Evolutionary conservation across 1,139 yeast species (phyloP), one percentile per base, ranked within the genome.

Genomic region (Scheffersomyces quercinus): DNA sequence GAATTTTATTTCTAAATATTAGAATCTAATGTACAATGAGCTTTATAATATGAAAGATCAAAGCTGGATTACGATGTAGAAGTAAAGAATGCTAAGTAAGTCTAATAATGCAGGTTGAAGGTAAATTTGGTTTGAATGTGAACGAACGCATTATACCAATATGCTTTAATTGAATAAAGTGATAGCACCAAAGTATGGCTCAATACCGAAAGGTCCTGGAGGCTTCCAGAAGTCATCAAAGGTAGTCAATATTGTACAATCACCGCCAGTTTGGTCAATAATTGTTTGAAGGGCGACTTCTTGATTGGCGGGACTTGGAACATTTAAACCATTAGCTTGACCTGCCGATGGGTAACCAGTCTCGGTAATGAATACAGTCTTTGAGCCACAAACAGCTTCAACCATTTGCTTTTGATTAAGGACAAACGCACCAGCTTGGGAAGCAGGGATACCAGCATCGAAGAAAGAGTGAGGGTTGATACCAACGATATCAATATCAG

Each of bases 341-440:
- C 97, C 97, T 36, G 73, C 68, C 51, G 84, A 81, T 51, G 97
- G 97, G 63, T 88, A 90, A 32, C 97, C 97, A 4, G 97, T 88
- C 67, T 90, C 97, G 12, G 95, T 84, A 42, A 85, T 79, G 35
- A 75, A 64, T 30, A 75, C 70, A 26, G 79, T 75, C 45, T 71
- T 70, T 33, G 73, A 68, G 31, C 75, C 74, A 65, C 91, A 83
- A 36, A 75, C 67, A 14, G 66, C 67, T 53, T 76, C 70, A 20
- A 82, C 82, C 46, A 81, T 61, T 24, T 60, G 62, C 48, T 81
- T 69, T 67, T 89, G 95, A 28, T 80, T 77, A 42, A 70, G 67
- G 40, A 88, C 81, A 58, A 87, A 90, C n/a, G 71, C 47, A 36
- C 97, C 97, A 5, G 97, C 82, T 39, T 80, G 73, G 33, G 67